These are phyloP conservation scores for Leonotis leonurus DNA, from an alignment of 257 asterid genomes.

Conservation along the genomic window DNA sequence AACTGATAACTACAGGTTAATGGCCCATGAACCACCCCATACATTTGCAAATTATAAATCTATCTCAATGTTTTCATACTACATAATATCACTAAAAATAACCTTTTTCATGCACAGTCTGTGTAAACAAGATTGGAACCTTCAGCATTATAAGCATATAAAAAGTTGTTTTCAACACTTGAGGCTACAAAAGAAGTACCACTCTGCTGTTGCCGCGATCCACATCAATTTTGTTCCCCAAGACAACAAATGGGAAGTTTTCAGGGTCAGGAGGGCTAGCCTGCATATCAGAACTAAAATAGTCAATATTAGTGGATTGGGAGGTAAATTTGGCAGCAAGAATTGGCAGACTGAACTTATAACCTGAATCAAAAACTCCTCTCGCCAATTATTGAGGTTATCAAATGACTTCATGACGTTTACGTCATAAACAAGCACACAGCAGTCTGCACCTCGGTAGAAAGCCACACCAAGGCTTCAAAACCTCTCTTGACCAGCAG, in stretches of 20 bases:
- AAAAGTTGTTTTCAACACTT: not conserved
- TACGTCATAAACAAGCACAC: slow-evolving; percentile 27
- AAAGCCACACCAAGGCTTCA: slow-evolving; percentile 78
- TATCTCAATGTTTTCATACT: not conserved
- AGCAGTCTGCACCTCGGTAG: slow-evolving; percentile 67
- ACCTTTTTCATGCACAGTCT: not conserved
- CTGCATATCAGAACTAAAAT: slow-evolving; percentile 26
- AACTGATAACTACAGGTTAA: not conserved
- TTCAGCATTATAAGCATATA: too few relatives aligned
- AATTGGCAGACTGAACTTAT: slow-evolving; percentile 5
- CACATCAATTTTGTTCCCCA: slow-evolving; percentile 55
- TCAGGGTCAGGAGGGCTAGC: slow-evolving; percentile 64
- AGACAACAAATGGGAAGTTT: slow-evolving; percentile 49
- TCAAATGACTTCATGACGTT: slow-evolving; percentile 32
- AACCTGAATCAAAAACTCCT: slow-evolving; percentile 64
- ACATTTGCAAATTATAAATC: too few relatives aligned
- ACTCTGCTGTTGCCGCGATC: slow-evolving; percentile 67
- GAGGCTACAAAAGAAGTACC: slow-evolving; percentile 23
- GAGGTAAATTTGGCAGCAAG: slow-evolving; percentile 1
- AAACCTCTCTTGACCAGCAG: slow-evolving; percentile 73
- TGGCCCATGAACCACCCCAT: too few relatives aligned
- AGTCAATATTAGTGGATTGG: slow-evolving; percentile 5
- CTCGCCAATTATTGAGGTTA: slow-evolving; percentile 58
- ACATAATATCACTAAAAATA: not conserved
- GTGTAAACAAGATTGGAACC: not conserved